Evolutionary conservation across 768 basidiomycete species (phyloP).

Genomic region (Tricholoma sp.): DNA sequence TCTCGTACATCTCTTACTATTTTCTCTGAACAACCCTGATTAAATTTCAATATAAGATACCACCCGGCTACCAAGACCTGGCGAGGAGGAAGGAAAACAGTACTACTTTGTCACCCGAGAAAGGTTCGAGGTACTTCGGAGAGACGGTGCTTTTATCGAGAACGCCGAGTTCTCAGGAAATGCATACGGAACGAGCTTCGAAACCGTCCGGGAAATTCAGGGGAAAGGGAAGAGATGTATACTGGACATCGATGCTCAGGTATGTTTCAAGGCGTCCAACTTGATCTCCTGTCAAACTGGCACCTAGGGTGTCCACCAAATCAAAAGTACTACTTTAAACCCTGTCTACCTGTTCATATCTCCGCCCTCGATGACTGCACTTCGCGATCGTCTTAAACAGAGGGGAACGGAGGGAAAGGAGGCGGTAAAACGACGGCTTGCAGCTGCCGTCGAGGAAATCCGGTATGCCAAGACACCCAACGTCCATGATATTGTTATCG

Average conservation of each 20-base stretch:
- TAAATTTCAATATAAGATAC: conserved; percentile 56
- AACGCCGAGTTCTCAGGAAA: conserved; percentile 92
- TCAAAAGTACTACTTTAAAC: conserved; percentile 76
- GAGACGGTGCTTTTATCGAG: conserved; percentile 81
- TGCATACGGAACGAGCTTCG: conserved; percentile 86
- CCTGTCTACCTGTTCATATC: conserved; percentile 91
- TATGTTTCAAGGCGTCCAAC: conserved; percentile 26
- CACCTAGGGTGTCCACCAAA: conserved; percentile 81
- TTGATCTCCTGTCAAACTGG: conserved; percentile 12
- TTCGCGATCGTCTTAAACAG: conserved; percentile 64
- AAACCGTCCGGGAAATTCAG: conserved; percentile 66
- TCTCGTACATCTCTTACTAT: conserved; percentile 53
- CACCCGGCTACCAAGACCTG: conserved; percentile 77
- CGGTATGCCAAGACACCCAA: conserved; percentile 74
- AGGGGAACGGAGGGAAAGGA: conserved; percentile 83
- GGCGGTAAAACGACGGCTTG: conserved; percentile 68
- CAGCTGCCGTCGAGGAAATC: conserved; percentile 75
- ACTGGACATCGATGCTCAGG: conserved; percentile 95
- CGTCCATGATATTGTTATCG: conserved; percentile 76
- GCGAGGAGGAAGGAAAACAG: conserved; percentile 75
- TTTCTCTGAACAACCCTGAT: conserved; percentile 9
- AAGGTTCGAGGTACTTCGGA: conserved; percentile 67
- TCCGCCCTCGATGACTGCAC: conserved; percentile 71
- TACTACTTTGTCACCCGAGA: conserved; percentile 81
- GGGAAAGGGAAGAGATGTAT: conserved; percentile 76